Evolutionary conservation across 306 rosid genomes (phyloP), one percentile per base, ranked within the genome.

Genomic region (Malus sylvestris): DNA sequence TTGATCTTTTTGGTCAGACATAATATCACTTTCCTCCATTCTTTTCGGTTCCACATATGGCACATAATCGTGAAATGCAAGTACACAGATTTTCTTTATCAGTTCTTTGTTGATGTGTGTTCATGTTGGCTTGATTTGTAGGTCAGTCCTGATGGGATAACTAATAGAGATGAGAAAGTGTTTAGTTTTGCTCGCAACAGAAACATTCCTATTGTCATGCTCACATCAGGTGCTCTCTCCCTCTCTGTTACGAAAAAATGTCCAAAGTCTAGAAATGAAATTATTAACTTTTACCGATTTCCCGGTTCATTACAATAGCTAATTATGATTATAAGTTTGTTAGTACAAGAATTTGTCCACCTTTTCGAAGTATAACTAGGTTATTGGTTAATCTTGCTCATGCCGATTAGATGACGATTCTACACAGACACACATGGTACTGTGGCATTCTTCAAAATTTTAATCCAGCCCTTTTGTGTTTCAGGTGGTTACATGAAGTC

Each of bases 401-500:
- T 49, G 60, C 73, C 14, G 27, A 9, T 18, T 18, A 22, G 27
- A 25, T 68, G 33, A 22, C n/a, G 3, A 44, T 23, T 23, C 3
- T 68, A 16, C 10, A 4, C 4, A 16, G 73, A 4, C 32, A n/a
- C 30, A 23, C 75, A 32, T 30, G 44, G 35, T 8, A 30, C 15
- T 22, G 0, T 8, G 4, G 14, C 29, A 22, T 22, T 1, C 18
- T 22, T n/a, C 7, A 58, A 10, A 42, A 10, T 42, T 55, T 30
- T 15, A 65, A 75, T 29, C 20, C 32, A 33, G 32, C 23, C 20
- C 19, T 19, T 8, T 38, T 33, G 35, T 64, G 77, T 82, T 81
- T 79, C 93, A 95, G 98, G 98, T 66, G 98, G 98, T 72, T 95
- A 92, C 89, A 92, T 90, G 97, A 95, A 88, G 83, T 88, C 97